phyloP scores from a whole-genome alignment of 2,329 filamentous ascomycete genomes.

The Colletotrichum brevisporum region DNA sequence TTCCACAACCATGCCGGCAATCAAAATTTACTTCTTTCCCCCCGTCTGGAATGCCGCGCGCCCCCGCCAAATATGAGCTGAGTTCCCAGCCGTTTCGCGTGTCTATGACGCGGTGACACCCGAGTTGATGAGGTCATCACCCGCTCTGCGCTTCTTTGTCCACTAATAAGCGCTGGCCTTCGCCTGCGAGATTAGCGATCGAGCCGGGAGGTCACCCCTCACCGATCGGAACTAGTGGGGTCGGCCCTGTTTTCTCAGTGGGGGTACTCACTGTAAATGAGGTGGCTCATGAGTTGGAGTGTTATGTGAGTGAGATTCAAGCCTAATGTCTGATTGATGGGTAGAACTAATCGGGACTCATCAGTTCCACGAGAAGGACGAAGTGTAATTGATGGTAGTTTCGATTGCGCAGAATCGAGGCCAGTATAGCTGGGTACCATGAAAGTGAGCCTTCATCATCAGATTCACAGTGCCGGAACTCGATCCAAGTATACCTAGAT shows the following conservation, averaged over 20 bases:
- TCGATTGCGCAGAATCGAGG: too few species aligned
- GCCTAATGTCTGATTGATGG: too few species aligned
- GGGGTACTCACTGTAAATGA: not conserved
- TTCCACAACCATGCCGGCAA: not conserved
- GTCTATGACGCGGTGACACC: conserved; percentile 40
- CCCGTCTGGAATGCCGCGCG: not conserved
- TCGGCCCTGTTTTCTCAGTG: not conserved
- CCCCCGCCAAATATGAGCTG: conserved; percentile 25
- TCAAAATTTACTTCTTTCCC: not conserved
- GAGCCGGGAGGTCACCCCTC: conserved; percentile 23
- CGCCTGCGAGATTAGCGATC: conserved; percentile 30
- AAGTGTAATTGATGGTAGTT: too few species aligned
- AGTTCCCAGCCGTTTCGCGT: conserved; percentile 9
- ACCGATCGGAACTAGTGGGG: conserved; percentile 35
- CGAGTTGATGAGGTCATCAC: conserved; percentile 35
- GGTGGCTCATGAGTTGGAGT: too few species aligned
- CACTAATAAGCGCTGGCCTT: conserved; percentile 2
- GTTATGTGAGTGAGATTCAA: too few species aligned
- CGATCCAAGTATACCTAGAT: too few species aligned
- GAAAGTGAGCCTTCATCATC: too few species aligned
- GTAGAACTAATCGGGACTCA: too few species aligned
- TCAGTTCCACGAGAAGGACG: too few species aligned
- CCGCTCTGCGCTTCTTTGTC: conserved; percentile 15
- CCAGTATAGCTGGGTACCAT: too few species aligned
- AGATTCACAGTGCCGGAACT: too few species aligned